Percentiles rank a stretch among this genome's conserved stretches.
These are phyloP conservation scores for Ministeria vibrans DNA, from an alignment of 78 protist genomes.

Conservation along the genomic window DNA sequence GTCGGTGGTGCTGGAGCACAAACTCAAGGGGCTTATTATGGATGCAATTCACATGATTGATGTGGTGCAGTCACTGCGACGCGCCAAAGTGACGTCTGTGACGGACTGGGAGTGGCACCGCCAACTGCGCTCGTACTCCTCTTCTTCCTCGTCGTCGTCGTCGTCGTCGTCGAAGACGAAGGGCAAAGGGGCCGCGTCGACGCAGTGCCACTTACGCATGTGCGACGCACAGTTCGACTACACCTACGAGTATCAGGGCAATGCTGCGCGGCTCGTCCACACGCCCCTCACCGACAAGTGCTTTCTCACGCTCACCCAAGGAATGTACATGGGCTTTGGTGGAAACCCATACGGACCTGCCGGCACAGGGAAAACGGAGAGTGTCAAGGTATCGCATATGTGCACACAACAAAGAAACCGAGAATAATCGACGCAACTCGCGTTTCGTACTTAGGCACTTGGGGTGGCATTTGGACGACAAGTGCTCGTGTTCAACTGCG, in stretches of 20 bases:
- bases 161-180: no score
- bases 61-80: conserved; percentile 55
- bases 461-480: conserved; percentile 72
- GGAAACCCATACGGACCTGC: conserved; percentile 93
- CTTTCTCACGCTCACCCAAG: conserved; percentile 85
- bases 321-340: conserved; percentile 76
- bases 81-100: background rate
- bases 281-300: conserved; percentile 89
- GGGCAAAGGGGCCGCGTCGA: background rate
- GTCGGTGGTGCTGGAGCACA: conserved; percentile 32
- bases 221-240: conserved; percentile 56
- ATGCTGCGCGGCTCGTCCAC: conserved; percentile 79
- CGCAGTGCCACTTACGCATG: conserved; percentile 1
- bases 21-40: conserved; percentile 65
- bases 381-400: no score
- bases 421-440: no score
- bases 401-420: no score
- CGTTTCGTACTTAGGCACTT: no score
- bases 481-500: conserved; percentile 90
- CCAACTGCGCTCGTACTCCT: conserved; percentile 43
- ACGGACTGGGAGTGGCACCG: conserved; percentile 59
- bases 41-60: conserved; percentile 83
- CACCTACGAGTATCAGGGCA: conserved; percentile 88
- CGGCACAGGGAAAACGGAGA: conserved; percentile 90
- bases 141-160: no score